Base-by-base conservation (phyloP, 2,329 filamentous ascomycete species). In the Epichloe amarillans region DNA sequence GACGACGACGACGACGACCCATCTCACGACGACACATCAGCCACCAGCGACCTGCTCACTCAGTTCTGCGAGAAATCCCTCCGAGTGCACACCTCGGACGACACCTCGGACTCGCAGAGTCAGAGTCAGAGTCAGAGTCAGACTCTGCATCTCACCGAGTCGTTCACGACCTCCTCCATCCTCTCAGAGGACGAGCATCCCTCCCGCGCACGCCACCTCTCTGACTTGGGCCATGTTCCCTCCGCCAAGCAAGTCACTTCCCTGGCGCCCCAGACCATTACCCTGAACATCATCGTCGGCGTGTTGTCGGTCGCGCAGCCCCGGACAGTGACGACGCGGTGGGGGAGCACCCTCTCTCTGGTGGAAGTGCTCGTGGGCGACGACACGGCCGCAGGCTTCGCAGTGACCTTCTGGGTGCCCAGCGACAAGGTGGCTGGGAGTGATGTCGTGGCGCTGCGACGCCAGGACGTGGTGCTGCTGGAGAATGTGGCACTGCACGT, bases 281-380 rank as follows among this genome's bases (percentile, higher is more conserved):
- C 88, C 0, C 78, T 90, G 26, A 88, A 89, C 62, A 65, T 95
- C 5, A 76, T 96, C n/a, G 86, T 82, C 11, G 87, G 84, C 3
- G 72, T 96, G 45, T 83, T 95, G 54, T 81, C 84, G 12, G 75
- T 88, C 46, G 75, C 83, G 1, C 74, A 81, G 38, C 74, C 84
- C 1, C 80, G 86, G 23, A 75, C 75, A 2, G 79, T 95, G 19
- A 77, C 72, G 33, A 87, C 89, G 0, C 75, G 78, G 39, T 83
- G 77, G 69, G 79, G 79, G 83, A 66, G 69, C 11, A 71, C 72
- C 6, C 73, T 83, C 48, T 77, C 85, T 5, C 73, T 95, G 3
- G 70, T 91, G 40, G 88, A 95, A 64, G 66, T 93, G 2, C 71
- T 90, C 1, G 80, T 96, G 1, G 90, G 86, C 5, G 91, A 97